A percentile compares a stretch with the other conserved stretches of the same genome.
phyloP scores from a whole-genome alignment of 805 yeast genomes.

The Wickerhamiella azyma region DNA sequence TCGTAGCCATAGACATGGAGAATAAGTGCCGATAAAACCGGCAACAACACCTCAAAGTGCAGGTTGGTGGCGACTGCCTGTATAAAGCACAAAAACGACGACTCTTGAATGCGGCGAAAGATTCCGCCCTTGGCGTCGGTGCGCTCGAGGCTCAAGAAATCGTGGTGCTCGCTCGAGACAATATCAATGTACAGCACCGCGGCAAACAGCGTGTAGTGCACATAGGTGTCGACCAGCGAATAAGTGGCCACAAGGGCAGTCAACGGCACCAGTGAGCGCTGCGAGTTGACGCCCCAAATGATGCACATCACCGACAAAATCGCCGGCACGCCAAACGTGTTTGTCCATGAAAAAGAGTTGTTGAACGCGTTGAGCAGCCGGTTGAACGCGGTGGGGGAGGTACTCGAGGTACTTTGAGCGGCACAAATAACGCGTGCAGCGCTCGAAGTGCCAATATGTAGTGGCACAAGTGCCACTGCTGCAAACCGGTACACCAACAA shows the following conservation, averaged over 20 bases:
- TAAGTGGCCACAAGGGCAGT: constrained; percentile 2
- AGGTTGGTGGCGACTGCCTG: not conserved
- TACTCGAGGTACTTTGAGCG: not conserved
- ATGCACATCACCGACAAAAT: not conserved
- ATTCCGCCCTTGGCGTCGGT: not conserved
- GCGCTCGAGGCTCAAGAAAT: not conserved
- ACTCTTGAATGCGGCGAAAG: not conserved
- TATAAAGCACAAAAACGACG: not conserved
- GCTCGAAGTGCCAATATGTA: not conserved
- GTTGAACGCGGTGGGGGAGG: constrained; percentile 1
- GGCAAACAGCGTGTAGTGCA: constrained; percentile 5
- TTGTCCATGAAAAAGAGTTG: not conserved
- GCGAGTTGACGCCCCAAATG: not conserved
- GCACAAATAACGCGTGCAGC: not conserved
- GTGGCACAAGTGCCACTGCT: not conserved
- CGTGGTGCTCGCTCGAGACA: not conserved
- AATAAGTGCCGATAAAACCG: not conserved
- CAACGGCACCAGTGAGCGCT: constrained; percentile 3
- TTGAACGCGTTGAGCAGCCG: not conserved
- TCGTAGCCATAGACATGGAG: constrained; percentile 1
- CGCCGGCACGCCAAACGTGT: not conserved
- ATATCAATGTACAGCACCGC: constrained; percentile 9
- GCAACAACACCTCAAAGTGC: not conserved
- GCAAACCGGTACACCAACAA: not conserved
- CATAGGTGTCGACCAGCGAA: constrained; percentile 1